A percentile compares a stretch with the other conserved stretches of the same genome.
phyloP scores from a whole-genome alignment of 495 filamentous ascomycete species.

The Trichoderma orchidacearum region DNA sequence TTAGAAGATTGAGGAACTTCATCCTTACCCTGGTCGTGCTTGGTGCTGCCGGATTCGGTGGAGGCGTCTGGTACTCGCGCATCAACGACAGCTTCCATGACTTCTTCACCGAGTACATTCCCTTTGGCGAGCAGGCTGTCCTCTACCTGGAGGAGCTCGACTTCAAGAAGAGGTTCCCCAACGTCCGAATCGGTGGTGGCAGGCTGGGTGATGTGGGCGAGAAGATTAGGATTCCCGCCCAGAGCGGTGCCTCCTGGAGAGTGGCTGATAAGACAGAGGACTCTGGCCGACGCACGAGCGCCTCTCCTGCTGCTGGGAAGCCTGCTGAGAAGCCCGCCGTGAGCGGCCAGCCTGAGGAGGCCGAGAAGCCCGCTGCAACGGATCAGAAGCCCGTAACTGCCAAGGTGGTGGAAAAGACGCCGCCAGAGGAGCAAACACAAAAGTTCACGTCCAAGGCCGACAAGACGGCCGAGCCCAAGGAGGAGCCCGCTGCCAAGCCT shows the following conservation, averaged over 20 bases:
- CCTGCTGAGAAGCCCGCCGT: slow-evolving; percentile 15
- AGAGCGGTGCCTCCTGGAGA: slow-evolving; percentile 76
- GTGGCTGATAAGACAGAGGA: slow-evolving; percentile 40
- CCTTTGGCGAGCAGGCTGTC: slow-evolving; percentile 87
- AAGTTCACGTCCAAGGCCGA: slow-evolving; percentile 16
- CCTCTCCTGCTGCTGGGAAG: slow-evolving; percentile 14
- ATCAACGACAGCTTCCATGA: slow-evolving; percentile 97
- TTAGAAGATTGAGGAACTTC: slow-evolving; percentile 53
- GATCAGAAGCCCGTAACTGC: slow-evolving; percentile 23
- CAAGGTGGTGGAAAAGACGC: slow-evolving; percentile 18
- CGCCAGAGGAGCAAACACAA: slow-evolving; percentile 12
- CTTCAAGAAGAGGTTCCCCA: slow-evolving; percentile 83
- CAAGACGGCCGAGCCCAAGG: slow-evolving; percentile 15
- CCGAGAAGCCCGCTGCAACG: slow-evolving; percentile 7
- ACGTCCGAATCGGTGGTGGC: slow-evolving; percentile 34
- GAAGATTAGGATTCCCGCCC: slow-evolving; percentile 69
- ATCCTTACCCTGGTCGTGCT: slow-evolving; percentile 60
- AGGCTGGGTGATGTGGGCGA: slow-evolving; percentile 44
- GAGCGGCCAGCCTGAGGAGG: slow-evolving; percentile 9
- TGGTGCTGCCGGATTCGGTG: slow-evolving; percentile 64
- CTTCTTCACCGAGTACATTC: slow-evolving; percentile 96
- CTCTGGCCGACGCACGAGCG: slow-evolving; percentile 28
- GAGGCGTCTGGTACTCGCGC: slow-evolving; percentile 80
- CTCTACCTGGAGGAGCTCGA: slow-evolving; percentile 96
- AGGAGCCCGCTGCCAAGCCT: slow-evolving; percentile 30